Percentiles rank a stretch among this genome's conserved stretches.
Evolutionary conservation across 345 rosid genomes (phyloP).

Genomic region (Lumnitzera racemosa): DNA sequence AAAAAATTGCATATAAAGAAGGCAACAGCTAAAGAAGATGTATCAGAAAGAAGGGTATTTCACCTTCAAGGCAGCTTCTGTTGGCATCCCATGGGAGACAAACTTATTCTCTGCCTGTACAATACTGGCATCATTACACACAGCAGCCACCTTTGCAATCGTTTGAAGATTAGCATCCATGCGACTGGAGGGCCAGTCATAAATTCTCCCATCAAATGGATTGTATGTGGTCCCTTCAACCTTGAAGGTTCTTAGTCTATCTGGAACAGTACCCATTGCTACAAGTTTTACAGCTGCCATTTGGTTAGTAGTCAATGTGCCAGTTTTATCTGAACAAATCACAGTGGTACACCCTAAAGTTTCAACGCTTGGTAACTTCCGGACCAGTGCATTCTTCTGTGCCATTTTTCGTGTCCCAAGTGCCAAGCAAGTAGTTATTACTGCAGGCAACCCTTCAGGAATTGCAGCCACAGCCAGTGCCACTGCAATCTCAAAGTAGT

Average conservation of each 20-base stretch:
- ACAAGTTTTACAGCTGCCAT: constrained; percentile 67
- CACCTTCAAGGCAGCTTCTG: constrained; percentile 78
- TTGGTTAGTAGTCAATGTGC: constrained; percentile 71
- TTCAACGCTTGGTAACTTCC: constrained; percentile 73
- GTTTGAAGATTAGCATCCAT: constrained; percentile 64
- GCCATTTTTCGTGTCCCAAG: constrained; percentile 77
- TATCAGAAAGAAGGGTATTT: not conserved
- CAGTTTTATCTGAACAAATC: constrained; percentile 74
- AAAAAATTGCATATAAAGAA: no score
- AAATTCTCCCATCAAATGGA: constrained; percentile 54
- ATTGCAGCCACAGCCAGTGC: constrained; percentile 77
- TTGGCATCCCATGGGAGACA: constrained; percentile 59
- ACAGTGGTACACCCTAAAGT: constrained; percentile 76
- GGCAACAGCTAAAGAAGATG: not conserved
- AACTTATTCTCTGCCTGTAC: constrained; percentile 41
- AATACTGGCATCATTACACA: constrained; percentile 60
- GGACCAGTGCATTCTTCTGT: constrained; percentile 63
- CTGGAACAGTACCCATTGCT: constrained; percentile 38
- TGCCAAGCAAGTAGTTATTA: constrained; percentile 68
- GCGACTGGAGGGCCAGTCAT: constrained; percentile 42
- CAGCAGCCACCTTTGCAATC: constrained; percentile 54
- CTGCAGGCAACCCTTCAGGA: constrained; percentile 74
- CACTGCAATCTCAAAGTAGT: constrained; percentile 67
- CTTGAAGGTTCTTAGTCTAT: constrained; percentile 35
- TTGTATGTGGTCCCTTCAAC: constrained; percentile 62